A percentile compares a stretch with the other conserved stretches of the same genome.
These are phyloP conservation scores for Fagus crenata DNA, from an alignment of 306 rosid species.

Conservation along the genomic window DNA sequence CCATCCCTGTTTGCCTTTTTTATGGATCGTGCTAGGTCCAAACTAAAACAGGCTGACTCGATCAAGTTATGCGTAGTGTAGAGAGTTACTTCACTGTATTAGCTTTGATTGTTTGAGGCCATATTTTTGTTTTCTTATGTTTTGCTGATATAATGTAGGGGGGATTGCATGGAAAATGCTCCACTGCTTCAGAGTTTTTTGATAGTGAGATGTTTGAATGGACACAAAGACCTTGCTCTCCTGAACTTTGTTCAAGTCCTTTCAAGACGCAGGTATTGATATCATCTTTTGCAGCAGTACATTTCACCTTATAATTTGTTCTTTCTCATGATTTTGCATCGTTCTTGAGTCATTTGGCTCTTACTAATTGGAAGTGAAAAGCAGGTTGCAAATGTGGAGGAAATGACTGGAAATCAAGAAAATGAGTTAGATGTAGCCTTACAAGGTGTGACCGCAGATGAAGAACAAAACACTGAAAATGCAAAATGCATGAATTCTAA, in stretches of 20 bases:
- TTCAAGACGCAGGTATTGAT: conserved; percentile 58
- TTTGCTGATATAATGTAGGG: conserved; percentile 43
- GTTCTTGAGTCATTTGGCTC: conserved; percentile 12
- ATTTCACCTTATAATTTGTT: conserved; percentile 11
- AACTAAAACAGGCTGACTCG: conserved; percentile 13
- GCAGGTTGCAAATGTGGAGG: conserved; percentile 53
- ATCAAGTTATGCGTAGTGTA: not conserved
- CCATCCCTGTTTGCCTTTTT: conserved; percentile 1
- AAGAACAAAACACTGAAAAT: conserved; percentile 20
- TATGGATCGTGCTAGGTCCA: not conserved
- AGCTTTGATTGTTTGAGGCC: not conserved
- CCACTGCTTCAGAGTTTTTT: conserved; percentile 43
- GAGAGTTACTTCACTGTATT: not conserved
- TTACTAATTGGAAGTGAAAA: conserved; percentile 21
- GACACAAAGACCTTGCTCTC: conserved; percentile 93
- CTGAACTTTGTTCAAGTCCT: conserved; percentile 82
- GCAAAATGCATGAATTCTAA: conserved; percentile 22
- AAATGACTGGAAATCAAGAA: conserved; percentile 34
- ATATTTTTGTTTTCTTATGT: conserved; percentile 16
- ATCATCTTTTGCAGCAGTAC: not conserved
- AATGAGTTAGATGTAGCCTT: conserved; percentile 27
- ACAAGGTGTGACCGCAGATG: conserved; percentile 29
- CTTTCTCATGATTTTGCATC: conserved; percentile 13
- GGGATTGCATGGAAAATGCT: conserved; percentile 43
- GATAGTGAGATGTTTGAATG: conserved; percentile 96